Base-by-base conservation (phyloP, 805 yeast species). In the Zygoascus ofunaensis region DNA sequence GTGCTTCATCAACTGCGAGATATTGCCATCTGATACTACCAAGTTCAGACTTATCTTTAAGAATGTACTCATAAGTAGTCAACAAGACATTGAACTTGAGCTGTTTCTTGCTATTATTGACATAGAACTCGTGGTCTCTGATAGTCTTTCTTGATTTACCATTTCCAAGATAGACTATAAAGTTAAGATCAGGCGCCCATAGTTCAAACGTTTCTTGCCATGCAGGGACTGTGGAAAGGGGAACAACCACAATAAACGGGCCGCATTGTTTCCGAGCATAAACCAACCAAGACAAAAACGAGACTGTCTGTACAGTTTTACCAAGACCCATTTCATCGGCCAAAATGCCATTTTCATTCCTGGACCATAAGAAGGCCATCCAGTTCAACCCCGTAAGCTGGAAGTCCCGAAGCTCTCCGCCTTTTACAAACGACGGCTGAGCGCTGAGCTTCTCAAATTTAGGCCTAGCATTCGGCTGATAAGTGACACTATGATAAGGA, bases 271-370 rank as follows among this genome's bases (percentile, higher is more conserved):
- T 77, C 61, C 98, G 78, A 3, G 97, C 94, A 62, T 83, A 92
- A 34, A 92, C 78, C 41, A 92, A 73, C 97, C 98, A 92, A 38
- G 95, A 83, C 51, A 92, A 69, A 58, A 92, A 92, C 2, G 95
- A 76, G 12, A 92, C 95, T 0, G 97, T 92, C 65, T 92, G 98
- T 14, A 92, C 96, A 7, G 98, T 92, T 60, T 92, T 92, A 51
- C 98, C 98, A 44, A 92, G 73, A 44, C 98, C 98, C 98, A 92
- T 92, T 64, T 92, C 98, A 69, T 92, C 98, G 3, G 98, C 98
- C 35, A 92, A 69, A 41, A 92, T 92, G 45, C 98, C 97, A 63
- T 92, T 92, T 66, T 92, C 97, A 63, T 90, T 86, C 57, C 97
- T 77, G 3, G 95, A 86, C 98, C 98, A 92, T 49, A 92, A 69